Base-by-base conservation (phyloP, 768 basidiomycete genomes). In the Lentinula lateritia region DNA sequence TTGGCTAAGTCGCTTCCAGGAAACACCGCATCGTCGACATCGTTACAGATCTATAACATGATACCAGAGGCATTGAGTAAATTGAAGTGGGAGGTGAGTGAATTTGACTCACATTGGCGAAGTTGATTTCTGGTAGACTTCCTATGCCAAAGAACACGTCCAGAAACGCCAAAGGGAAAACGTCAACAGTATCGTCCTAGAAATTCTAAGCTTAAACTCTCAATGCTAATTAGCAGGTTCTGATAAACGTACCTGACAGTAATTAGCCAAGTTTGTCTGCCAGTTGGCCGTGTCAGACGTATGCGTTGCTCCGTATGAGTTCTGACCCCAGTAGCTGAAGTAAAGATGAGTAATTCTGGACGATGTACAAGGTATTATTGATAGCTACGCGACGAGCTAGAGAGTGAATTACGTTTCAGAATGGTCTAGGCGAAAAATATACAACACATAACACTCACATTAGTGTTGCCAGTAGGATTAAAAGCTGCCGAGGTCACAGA, bases 111-210 rank as follows among this genome's bases (percentile, higher is more conserved):
- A 83, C 87, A 66, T 87, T 87, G 45, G 86, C 78, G 41, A 89
- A 69, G 70, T 89, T 76, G 62, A 89, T 76, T 9, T 81, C 78
- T 3, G 87, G 88, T 7, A 81, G 67, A 58, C 80, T 81, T 7
- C 83, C 87, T 9, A 78, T 74, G 16, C 80, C 80, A 71, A 83
- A 87, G 73, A 84, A 88, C 52, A 81, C 76, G 64, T 82, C 73
- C 38, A 89, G 63, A 69, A 88, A 89, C 1, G 86, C 86, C 50
- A 89, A 61, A 0, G 87, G 87, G 52, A 89, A 74, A 42, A 74
- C 80, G 64, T 89, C 77, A 50, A 88, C 82, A 4, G 79, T 72
- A 67, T 78, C 70, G 66, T 88, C 87, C 80, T 85, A 66, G n/a
- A 50, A 55, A 41, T 41, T 61, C 36, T 20, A 42, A 43, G 35